These are phyloP conservation scores for Viola odorata DNA, from an alignment of 345 rosid genomes.

Conservation along the genomic window DNA sequence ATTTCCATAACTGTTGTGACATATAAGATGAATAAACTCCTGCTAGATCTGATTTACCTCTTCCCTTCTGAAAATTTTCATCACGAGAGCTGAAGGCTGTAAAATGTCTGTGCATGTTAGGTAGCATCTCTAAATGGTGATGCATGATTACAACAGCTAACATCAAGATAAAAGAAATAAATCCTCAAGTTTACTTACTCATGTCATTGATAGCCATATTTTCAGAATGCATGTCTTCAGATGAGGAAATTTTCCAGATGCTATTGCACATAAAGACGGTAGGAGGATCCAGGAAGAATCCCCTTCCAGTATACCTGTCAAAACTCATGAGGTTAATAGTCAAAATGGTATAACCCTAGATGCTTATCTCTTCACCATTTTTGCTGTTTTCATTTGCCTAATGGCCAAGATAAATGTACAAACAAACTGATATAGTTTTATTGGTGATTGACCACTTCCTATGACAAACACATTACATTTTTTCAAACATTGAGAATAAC, in stretches of 20 bases:
- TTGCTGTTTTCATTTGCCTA: no score
- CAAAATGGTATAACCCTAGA: background rate
- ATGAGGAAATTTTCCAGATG: conserved; percentile 61
- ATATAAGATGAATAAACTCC: conserved; percentile 50
- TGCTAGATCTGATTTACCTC: conserved; percentile 65
- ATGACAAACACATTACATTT: no score
- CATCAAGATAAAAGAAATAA: conserved; percentile 3
- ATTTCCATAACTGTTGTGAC: conserved; percentile 41
- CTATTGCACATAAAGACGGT: conserved; percentile 60
- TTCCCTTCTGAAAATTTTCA: conserved; percentile 53
- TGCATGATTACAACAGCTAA: conserved; percentile 3
- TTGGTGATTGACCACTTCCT: no score
- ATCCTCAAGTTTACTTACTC: conserved; percentile 36
- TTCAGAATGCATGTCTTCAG: conserved; percentile 41
- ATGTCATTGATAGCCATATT: conserved; percentile 19
- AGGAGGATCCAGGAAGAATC: conserved; percentile 87
- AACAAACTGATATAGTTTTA: no score
- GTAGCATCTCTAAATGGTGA: conserved; percentile 5
- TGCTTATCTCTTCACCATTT: background rate
- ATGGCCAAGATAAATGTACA: no score
- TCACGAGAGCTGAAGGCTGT: conserved; percentile 63
- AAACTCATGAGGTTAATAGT: conserved; percentile 10
- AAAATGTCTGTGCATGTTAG: no score
- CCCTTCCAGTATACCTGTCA: conserved; percentile 88
- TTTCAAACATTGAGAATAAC: no score